These are phyloP conservation scores for Pachyrhizus erosus DNA, from an alignment of 306 rosid species.

Conservation along the genomic window DNA sequence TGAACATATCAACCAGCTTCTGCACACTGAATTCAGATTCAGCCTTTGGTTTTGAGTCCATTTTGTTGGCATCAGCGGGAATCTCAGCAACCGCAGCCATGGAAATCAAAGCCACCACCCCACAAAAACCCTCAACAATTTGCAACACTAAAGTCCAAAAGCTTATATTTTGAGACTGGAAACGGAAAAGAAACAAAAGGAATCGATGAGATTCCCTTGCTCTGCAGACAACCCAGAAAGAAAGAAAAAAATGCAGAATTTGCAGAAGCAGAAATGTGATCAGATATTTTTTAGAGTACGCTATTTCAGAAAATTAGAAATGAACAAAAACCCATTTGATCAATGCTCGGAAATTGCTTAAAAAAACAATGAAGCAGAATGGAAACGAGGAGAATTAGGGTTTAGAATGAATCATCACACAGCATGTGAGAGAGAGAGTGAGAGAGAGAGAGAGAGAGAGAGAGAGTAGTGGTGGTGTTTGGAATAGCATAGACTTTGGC, in stretches of 20 bases:
- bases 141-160: constrained; percentile 4
- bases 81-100: constrained; percentile 97
- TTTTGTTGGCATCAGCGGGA: constrained; percentile 76
- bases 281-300: constrained; percentile 21
- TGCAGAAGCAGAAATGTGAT: constrained; percentile 41
- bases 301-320: constrained; percentile 10
- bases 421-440: constrained; percentile 14
- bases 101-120: constrained; percentile 51
- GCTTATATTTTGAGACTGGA: not conserved
- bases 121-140: constrained; percentile 38
- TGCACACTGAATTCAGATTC: constrained; percentile 83
- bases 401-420: constrained; percentile 49
- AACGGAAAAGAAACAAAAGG: not conserved
- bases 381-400: constrained; percentile 48
- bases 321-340: constrained; percentile 15
- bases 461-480: constrained; percentile 38
- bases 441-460: constrained; percentile 42
- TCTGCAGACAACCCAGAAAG: not conserved
- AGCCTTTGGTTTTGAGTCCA: constrained; percentile 65
- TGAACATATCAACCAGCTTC: constrained; percentile 94
- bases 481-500: constrained; percentile 51
- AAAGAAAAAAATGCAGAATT: constrained; percentile 34
- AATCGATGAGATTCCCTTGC: constrained; percentile 40
- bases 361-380: constrained; percentile 16
- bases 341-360: constrained; percentile 11